Evolutionary conservation across 257 asterid species (phyloP), one percentile per base, ranked within the genome.

Genomic region (Dorcoceras hygrometricum): DNA sequence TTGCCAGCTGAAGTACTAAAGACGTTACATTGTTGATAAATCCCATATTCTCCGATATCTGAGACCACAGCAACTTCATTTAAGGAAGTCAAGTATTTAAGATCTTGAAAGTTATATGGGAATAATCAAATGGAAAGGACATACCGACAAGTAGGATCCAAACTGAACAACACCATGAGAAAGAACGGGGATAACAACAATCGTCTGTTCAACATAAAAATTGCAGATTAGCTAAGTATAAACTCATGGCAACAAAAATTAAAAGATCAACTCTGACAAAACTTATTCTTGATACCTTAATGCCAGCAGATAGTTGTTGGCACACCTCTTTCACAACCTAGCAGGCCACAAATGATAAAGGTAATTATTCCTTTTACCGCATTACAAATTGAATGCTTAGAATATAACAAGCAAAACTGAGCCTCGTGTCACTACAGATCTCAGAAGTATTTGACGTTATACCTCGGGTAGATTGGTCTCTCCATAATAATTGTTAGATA

Each of bases 381-480:
- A 23, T 23, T 36, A 29, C 39, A 67, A 8, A 59, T 4, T 26
- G 23, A 34, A 24, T 23, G 39, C 34, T 24, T 48, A 23, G 23
- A 23, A 48, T n/a, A 43, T 43, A 46, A 59, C 50, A 58, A 48
- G 18, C n/a, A 26, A 28, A 66, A 69, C 20, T 50, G 48, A 18
- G 62, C 19, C 8, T 18, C 58, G 18, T 27, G 19, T 8, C 18
- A 62, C 26, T 60, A 56, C 22, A 25, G 55, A 57, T n/a, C 32
- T 20, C 22, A 68, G 5, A 57, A 50, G 14, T 11, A 19, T 53
- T 36, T 43, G 24, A 43, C 16, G 63, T 56, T 67, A 65, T 79
- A 88, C 96, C 94, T 86, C 89, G n/a, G 77, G 77, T 48, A 87
- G 86, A 78, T 77, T 67, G 36, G 75, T 32, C 63, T 78, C 90